These are phyloP conservation scores for Termitomyces sp. DNA, from an alignment of 768 basidiomycete genomes.

Conservation along the genomic window DNA sequence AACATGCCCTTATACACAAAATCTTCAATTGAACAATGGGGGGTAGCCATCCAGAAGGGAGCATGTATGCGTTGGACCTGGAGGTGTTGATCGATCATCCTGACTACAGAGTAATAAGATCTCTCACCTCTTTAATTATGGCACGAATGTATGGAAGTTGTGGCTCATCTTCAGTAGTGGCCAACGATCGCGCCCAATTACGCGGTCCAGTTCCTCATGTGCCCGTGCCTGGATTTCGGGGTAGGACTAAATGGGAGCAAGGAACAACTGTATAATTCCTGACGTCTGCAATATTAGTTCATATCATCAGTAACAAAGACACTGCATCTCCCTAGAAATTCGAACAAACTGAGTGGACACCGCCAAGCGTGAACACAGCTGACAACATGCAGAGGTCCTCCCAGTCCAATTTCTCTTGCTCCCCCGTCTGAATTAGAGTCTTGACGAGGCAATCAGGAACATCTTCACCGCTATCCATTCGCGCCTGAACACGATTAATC, in stretches of 20 bases:
- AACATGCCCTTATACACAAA: slow-evolving; percentile 36
- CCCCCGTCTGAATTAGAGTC: slow-evolving; percentile 27
- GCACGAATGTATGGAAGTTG: slow-evolving; percentile 31
- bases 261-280: slow-evolving; percentile 33
- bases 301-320: too few species aligned
- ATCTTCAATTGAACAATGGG: slow-evolving; percentile 32
- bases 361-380: slow-evolving; percentile 37
- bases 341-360: slow-evolving; percentile 37
- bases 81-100: not conserved
- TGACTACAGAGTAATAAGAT: not conserved
- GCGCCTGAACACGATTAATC: slow-evolving; percentile 30
- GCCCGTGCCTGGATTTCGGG: slow-evolving; percentile 23
- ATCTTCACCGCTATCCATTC: slow-evolving; percentile 30
- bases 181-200: slow-evolving; percentile 23
- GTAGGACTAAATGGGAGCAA: slow-evolving; percentile 28
- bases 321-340: too few species aligned
- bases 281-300: too few species aligned
- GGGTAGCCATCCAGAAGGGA: slow-evolving; percentile 36
- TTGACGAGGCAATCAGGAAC: slow-evolving; percentile 43
- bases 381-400: slow-evolving; percentile 36
- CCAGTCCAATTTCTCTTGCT: slow-evolving; percentile 31
- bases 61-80: slow-evolving; percentile 30
- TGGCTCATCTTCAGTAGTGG: slow-evolving; percentile 24
- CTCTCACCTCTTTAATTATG: slow-evolving; percentile 22
- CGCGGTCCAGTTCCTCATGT: slow-evolving; percentile 26